Evolutionary conservation across 2,329 filamentous ascomycete genomes (phyloP), one percentile per base, ranked within the genome.

Genomic region (Penicillium sp.): DNA sequence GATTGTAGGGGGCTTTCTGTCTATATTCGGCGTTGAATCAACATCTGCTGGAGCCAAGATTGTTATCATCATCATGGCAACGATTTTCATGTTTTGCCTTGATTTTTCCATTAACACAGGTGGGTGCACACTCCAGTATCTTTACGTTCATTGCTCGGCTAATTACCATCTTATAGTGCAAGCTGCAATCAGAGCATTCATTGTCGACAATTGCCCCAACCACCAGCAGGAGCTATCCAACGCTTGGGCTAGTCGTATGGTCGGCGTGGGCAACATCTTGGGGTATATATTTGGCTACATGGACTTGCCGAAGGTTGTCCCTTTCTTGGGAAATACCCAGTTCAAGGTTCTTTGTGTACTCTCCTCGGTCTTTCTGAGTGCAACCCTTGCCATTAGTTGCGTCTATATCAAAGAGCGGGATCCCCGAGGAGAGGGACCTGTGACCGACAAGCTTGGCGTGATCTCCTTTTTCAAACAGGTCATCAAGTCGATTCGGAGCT

Each of bases 181-280:
- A 82, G 93, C 94, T 48, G 90, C 62, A 5, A 64, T 66, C 44
- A 53, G 65, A 50, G 87, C 5, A 90, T 97, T 68, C 71, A 96
- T 97, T 53, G 90, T 97, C 25, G 93, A 97, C 70, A 93, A 92
- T 68, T 90, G 91, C 0, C 94, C 94, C 0, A 85, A 90, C 1
- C 92, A 97, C 69, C 93, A 97, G 72, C 93, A 97, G 77, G 92
- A 96, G 75, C 82, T 88, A 38, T 93, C 92, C 53, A 97, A 97
- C 76, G 88, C 93, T 40, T 97, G 95, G 92, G 91, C 93, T 21
- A 92, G 91, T 68, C 86, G 93, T 50, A 84, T 93, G 56, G 89
- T 87, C 11, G 93, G 93, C 25, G 78, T 96, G 45, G 94, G 93
- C 33, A 97, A 96, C 71, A 96, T 97, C 53, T 74, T 93, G 33